Percentiles rank a stretch among this genome's conserved stretches.
phyloP scores from a whole-genome alignment of 495 filamentous ascomycete species.

The Hypomontagnella submonticulosa region DNA sequence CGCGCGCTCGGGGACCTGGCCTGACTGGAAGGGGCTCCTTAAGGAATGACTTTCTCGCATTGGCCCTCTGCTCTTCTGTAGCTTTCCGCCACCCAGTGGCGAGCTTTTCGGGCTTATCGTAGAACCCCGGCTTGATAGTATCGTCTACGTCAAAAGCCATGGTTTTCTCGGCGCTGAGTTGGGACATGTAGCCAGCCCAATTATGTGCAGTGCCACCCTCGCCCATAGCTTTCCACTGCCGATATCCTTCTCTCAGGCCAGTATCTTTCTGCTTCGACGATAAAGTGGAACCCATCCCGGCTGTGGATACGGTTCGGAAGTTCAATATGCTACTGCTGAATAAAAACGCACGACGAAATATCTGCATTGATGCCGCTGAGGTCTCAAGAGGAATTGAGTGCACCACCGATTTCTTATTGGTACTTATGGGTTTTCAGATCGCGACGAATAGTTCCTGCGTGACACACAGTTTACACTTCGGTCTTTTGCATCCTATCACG shows the following conservation, averaged over 20 bases:
- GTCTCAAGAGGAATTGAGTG: not conserved
- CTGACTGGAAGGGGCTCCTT: conserved; percentile 29
- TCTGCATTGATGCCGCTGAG: not conserved
- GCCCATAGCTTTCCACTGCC: conserved; percentile 36
- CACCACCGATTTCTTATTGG: not conserved
- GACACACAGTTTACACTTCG: not conserved
- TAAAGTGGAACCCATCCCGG: conserved; percentile 9
- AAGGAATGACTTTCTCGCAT: conserved; percentile 28
- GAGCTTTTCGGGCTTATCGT: conserved; percentile 28
- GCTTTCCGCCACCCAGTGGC: conserved; percentile 34
- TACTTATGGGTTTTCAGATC: not conserved
- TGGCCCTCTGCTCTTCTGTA: conserved; percentile 30
- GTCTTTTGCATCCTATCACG: conserved; percentile 1
- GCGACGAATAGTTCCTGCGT: conserved; percentile 4
- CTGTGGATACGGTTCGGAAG: not conserved
- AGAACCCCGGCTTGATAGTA: conserved; percentile 35
- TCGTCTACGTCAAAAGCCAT: conserved; percentile 26
- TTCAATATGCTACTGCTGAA: conserved; percentile 14
- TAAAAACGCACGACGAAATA: conserved; percentile 12
- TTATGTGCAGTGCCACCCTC: conserved; percentile 22
- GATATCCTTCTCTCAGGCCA: conserved; percentile 23
- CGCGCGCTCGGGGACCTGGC: conserved; percentile 30
- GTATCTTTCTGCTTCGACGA: conserved; percentile 16
- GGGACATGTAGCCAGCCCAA: conserved; percentile 26
- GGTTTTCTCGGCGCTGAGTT: conserved; percentile 23